Evolutionary conservation across 1,284 basidiomycete genomes (phyloP), one percentile per base, ranked within the genome.

Genomic region (Polyporus tsugae): DNA sequence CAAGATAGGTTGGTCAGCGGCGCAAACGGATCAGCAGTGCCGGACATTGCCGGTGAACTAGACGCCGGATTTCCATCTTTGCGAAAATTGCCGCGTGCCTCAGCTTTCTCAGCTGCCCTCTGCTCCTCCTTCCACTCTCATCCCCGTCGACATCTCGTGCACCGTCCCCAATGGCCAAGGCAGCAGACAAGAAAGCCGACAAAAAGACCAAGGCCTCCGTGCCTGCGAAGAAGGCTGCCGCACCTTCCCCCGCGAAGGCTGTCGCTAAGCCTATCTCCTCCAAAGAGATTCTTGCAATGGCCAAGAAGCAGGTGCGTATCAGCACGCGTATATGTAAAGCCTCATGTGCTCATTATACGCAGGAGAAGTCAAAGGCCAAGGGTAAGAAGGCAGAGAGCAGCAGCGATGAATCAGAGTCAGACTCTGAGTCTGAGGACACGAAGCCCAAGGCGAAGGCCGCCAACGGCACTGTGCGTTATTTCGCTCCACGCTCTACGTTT

Each of bases 121-220:
- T 64, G 58, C 70, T 46, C 33, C 66, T 67, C 73, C 62, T 71
- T 67, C 63, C 36, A 68, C 67, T 72, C 67, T 38, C 49, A 66
- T 57, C 66, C 67, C 66, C 66, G 69, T 69, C 67, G 46, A 60
- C 62, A 65, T 69, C 46, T 68, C 52, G 41, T 52, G 29, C 63
- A 49, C 29, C 64, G 61, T 61, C 71, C 65, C 64, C 73, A 42
- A 81, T 85, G 84, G 86, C 82, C 68, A 91, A 90, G 74, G 62
- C 76, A 58, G 78, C 81, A 70, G 76, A 77, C 59, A 80, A 87
- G 77, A 82, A 82, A 70, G 75, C 61, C 60, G 74, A 75, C 63
- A 81, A 81, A 75, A 84, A 81, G 75, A 71, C 76, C 67, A 80
- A 79, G 69, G 83, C 72, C 66, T 60, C 71, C 33, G 67, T 73